Percentiles rank a stretch among this genome's conserved stretches.
Evolutionary conservation across 768 basidiomycete species (phyloP).

Genomic region (Asterophora lycoperdoides): DNA sequence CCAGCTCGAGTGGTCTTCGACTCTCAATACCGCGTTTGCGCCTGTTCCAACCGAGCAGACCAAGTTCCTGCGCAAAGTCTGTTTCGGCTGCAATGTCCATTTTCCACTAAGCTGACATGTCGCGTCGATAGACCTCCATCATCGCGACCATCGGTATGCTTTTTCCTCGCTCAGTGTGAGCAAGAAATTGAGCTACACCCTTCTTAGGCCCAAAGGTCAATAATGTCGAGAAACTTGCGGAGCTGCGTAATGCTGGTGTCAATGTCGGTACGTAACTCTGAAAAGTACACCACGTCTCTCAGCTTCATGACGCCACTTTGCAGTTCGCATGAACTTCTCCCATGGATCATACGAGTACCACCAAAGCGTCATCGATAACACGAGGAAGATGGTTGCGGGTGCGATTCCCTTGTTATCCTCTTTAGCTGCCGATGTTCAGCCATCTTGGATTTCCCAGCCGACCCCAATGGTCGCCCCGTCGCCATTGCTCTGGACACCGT

Average conservation of each 20-base stretch:
- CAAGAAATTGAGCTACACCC: constrained; percentile 6
- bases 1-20: constrained; percentile 92
- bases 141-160: constrained; percentile 93
- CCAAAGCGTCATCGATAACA: constrained; percentile 98
- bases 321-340: constrained; percentile 99
- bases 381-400: constrained; percentile 81
- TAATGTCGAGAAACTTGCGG: constrained; percentile 78
- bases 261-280: constrained; percentile 79
- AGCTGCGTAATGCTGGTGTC: constrained; percentile 87
- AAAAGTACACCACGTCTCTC: background rate
- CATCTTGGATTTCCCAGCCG: constrained; percentile 34
- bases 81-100: constrained; percentile 15
- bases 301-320: background rate
- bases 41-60: constrained; percentile 72
- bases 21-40: constrained; percentile 68
- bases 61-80: constrained; percentile 88
- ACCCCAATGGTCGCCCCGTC: constrained; percentile 80
- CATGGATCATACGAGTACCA: constrained; percentile 99
- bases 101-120: background rate
- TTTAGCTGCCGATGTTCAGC: constrained; percentile 1
- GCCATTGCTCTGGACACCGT: constrained; percentile 98
- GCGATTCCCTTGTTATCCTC: constrained; percentile 21
- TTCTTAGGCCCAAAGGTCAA: constrained; percentile 88
- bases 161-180: constrained; percentile 9
- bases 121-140: constrained; percentile 72